Base-by-base conservation (phyloP, 208 protist species). In the Acanthamoeba polyphaga region DNA sequence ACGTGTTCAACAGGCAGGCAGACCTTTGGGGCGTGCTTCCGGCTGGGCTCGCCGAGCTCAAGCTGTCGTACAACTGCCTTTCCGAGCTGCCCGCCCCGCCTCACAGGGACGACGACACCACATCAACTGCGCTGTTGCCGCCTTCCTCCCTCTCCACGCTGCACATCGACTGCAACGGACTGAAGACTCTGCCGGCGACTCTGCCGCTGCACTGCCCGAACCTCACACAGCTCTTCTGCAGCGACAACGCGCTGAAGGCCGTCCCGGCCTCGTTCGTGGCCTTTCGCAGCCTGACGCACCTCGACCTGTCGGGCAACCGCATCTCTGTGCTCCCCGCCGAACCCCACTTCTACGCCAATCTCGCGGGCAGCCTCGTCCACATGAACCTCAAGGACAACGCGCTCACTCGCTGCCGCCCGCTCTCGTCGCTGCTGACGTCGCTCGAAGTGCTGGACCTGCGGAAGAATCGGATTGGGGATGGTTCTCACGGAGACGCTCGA, bases 271-370 rank as follows among this genome's bases (percentile, higher is more conserved):
- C 49, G 24, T 60, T 85, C 78, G 8, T 9, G 34, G 38, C 78
- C 9, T 85, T 85, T 27, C 15, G 46, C 38, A 17, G 22, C 34
- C 78, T 85, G 7, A n/a, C 17, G 1, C 78, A 85, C 51, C 78
- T 85, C 51, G 78, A 85, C 51, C 46, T 85, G n/a, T 85, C 78
- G 38, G 78, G 78, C 78, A 85, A 85, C 78, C 46, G 49, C 78
- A 85, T 85, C 78, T 15, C 49, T 10, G 46, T 43, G 10, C 46
- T 85, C 1, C 78, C 78, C 34, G 15, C 38, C 51, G 46, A 24
- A 10, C 6, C 1, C 49, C 10, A 51, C 24, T 51, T 85, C 78
- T 85, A 85, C 78, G 38, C 34, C 49, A 85, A 85, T n/a, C 19
- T 85, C 17, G 38, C 78, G 1, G 2, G 78, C 46, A 60, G n/a